These are phyloP conservation scores for Lactuca saligna DNA, from an alignment of 129 eudicot species.

Conservation along the genomic window DNA sequence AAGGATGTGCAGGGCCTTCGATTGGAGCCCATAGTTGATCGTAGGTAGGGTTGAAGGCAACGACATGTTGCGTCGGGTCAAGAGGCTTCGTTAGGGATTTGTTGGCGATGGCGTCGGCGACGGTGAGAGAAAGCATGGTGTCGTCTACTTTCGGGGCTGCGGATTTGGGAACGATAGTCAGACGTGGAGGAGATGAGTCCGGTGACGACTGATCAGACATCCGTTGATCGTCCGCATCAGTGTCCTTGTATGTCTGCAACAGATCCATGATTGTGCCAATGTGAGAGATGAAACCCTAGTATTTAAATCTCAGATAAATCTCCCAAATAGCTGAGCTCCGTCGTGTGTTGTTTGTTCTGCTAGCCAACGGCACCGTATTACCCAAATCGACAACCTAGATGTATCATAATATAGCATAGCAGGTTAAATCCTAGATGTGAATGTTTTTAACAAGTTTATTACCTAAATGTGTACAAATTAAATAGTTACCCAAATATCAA, in stretches of 20 bases:
- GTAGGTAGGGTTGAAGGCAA: slow-evolving; percentile 82
- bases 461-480: too few relatives aligned
- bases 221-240: slow-evolving; percentile 15
- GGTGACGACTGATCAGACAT: slow-evolving; percentile 43
- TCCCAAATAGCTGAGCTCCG: not conserved
- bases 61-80: slow-evolving; percentile 84
- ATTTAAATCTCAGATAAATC: slow-evolving; percentile 10
- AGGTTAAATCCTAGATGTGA: too few relatives aligned
- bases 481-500: too few relatives aligned
- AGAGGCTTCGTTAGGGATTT: slow-evolving; percentile 57
- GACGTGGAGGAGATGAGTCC: slow-evolving; percentile 68
- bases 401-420: too few relatives aligned
- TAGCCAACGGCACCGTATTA: too few relatives aligned
- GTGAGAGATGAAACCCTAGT: slow-evolving; percentile 30
- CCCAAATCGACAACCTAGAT: too few relatives aligned
- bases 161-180: slow-evolving; percentile 69
- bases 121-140: slow-evolving; percentile 80
- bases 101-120: slow-evolving; percentile 46
- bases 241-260: slow-evolving; percentile 38
- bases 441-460: too few relatives aligned
- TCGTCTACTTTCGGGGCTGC: slow-evolving; percentile 93
- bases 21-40: slow-evolving; percentile 98
- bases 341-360: not conserved
- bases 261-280: slow-evolving; percentile 36
- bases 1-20: slow-evolving; percentile 88